Percentiles rank a stretch among this genome's conserved stretches.
These are phyloP conservation scores for Arctium minus DNA, from an alignment of 129 eudicot genomes.

Conservation along the genomic window DNA sequence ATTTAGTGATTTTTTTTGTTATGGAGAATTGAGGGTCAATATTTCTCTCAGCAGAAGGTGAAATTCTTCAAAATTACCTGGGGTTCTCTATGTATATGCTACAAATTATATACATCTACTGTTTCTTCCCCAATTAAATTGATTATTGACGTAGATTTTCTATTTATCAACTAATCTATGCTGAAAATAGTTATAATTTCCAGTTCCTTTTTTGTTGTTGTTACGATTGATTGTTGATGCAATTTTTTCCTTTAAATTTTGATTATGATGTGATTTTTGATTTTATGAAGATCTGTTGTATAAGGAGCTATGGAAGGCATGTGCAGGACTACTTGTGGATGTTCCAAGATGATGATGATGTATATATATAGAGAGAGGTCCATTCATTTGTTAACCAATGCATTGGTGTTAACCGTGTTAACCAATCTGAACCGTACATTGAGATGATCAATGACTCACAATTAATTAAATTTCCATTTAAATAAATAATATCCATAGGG, in stretches of 20 bases:
- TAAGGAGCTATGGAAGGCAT: slow-evolving; percentile 81
- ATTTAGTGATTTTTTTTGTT: neutral
- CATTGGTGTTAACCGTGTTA: too few relatives aligned
- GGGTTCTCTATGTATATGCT: neutral
- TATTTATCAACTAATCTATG: neutral
- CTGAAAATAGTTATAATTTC: neutral
- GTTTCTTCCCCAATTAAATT: slow-evolving; percentile 15
- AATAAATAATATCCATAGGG: too few relatives aligned
- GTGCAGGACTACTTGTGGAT: slow-evolving; percentile 96
- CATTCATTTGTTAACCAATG: too few relatives aligned
- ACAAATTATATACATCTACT: neutral
- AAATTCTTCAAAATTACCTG: slow-evolving; percentile 2
- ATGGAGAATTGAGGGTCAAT: slow-evolving; percentile 45
- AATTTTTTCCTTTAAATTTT: neutral
- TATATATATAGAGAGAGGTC: too few relatives aligned
- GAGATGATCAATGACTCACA: too few relatives aligned
- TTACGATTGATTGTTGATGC: slow-evolving; percentile 14
- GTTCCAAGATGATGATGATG: slow-evolving; percentile 36
- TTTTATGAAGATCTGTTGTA: slow-evolving; percentile 50
- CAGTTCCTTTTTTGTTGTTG: neutral
- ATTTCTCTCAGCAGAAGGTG: slow-evolving; percentile 42
- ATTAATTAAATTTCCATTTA: too few relatives aligned
- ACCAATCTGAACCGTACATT: too few relatives aligned
- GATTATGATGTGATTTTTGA: neutral
- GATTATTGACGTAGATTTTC: neutral